Base-by-base conservation (phyloP, 2,329 filamentous ascomycete species). In the Diaporthe amygdali region DNA sequence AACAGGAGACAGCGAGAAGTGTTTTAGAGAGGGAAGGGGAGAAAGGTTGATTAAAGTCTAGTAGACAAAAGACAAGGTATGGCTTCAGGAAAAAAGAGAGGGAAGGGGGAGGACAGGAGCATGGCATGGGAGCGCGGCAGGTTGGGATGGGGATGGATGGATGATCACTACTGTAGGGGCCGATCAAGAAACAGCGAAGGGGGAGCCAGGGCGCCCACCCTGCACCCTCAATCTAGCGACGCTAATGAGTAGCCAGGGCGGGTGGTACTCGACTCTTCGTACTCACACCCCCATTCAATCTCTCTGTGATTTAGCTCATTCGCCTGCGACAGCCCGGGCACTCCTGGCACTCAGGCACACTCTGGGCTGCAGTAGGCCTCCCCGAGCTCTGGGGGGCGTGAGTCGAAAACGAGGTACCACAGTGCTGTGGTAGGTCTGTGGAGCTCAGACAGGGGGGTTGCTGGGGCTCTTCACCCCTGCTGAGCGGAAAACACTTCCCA, bases 181-280 rank as follows among this genome's bases (percentile, higher is more conserved):
- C 37, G 30, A 64, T 34, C 41, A 64, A 30, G 44, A 64, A 41
- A 63, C 46, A 68, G 51, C 41, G 52, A 68, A 66, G 32, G 32
- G 68, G 56, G 51, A 61, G 39, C 52, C 51, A 68, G 52, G 52
- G 64, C 61, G 22, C 30, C 52, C 68, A 64, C 30, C 30, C 67
- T 64, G 39, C 32, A 46, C 41, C 49, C 70, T 64, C 51, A 68
- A 66, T 66, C 61, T 51, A n/a, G 70, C 49, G 25, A 64, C 67
- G 66, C 70, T 72, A 72, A 69, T 63, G 41, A 69, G 34, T 30
- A 37, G 56, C 51, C 68, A 56, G 67, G 61, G 69, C 69, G 46
- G 20, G 52, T 34, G 69, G 52, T 27, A 44, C 49, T 66, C 30
- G 56, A 25, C 27, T 14, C 69, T 54, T 39, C 34, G 47, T 71